These are phyloP conservation scores for Trebouxiophyceae sp. DNA, from an alignment of 163 green algal species.

Conservation along the genomic window DNA sequence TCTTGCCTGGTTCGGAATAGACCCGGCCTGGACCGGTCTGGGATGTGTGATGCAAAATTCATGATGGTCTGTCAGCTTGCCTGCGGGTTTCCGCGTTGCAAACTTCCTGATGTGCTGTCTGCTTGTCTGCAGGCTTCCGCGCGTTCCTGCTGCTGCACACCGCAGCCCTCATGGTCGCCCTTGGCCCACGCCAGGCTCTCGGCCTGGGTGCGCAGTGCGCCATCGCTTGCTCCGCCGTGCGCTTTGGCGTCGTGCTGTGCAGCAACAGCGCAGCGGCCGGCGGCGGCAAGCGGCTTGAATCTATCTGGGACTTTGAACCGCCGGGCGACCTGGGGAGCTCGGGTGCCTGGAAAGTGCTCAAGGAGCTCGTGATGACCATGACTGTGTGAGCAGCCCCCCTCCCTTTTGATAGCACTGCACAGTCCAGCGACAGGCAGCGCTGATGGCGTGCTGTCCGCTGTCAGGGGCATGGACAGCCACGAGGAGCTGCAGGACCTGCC, in stretches of 20 bases:
- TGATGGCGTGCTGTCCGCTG: not conserved
- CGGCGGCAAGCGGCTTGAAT: not conserved
- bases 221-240: not conserved
- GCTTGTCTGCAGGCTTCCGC: no score
- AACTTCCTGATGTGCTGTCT: no score
- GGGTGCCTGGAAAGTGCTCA: conserved; percentile 2
- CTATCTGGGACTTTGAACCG: conserved; percentile 4
- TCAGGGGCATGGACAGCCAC: not conserved
- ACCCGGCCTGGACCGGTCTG: no score
- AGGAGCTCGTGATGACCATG: conserved; percentile 3
- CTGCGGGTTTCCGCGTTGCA: no score
- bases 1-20: no score
- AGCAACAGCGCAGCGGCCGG: not conserved
- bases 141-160: no score
- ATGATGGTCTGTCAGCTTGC: no score
- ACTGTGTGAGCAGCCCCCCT: not conserved
- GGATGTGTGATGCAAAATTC: no score
- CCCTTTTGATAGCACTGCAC: not conserved
- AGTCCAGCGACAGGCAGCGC: not conserved
- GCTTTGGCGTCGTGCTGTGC: not conserved
- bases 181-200: not conserved
- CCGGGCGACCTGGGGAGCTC: conserved; percentile 3
- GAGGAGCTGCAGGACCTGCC: conserved; percentile 4
- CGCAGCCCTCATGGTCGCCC: no score
- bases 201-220: not conserved